A percentile compares a stretch with the other conserved stretches of the same genome.
phyloP scores from a whole-genome alignment of 495 filamentous ascomycete species.

The Beverwykella pulmonaria region DNA sequence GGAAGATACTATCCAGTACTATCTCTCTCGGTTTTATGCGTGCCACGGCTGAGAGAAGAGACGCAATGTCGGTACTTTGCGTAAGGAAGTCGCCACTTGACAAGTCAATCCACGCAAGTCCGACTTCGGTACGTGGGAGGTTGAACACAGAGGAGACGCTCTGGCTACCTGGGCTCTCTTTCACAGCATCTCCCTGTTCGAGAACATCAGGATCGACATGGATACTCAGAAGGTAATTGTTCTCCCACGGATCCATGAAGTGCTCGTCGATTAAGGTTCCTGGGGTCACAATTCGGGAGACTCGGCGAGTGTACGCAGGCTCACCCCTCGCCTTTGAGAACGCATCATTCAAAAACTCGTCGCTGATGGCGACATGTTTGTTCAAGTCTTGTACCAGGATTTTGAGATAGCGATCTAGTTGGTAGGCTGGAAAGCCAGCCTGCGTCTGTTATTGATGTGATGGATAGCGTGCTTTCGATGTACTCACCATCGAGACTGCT shows the following conservation, averaged over 20 bases:
- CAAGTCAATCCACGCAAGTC: slow-evolving; percentile 91
- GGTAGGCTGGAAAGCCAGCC: slow-evolving; percentile 92
- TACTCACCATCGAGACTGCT: slow-evolving; percentile 73
- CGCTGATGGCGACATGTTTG: slow-evolving; percentile 88
- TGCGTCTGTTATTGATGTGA: slow-evolving; percentile 39
- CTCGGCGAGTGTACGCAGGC: slow-evolving; percentile 77
- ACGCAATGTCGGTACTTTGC: slow-evolving; percentile 71
- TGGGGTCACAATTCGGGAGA: slow-evolving; percentile 86
- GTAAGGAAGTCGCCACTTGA: slow-evolving; percentile 94
- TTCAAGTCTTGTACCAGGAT: slow-evolving; percentile 87
- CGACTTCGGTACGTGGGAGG: slow-evolving; percentile 55
- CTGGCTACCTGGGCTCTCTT: slow-evolving; percentile 44
- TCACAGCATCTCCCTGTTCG: slow-evolving; percentile 18
- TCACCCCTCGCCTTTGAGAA: slow-evolving; percentile 71
- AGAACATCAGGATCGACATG: slow-evolving; percentile 53
- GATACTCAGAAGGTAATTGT: slow-evolving; percentile 86
- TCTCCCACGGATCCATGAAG: slow-evolving; percentile 88
- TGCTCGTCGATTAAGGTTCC: slow-evolving; percentile 97
- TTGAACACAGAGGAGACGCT: slow-evolving; percentile 32
- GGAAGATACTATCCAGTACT: slow-evolving; percentile 60
- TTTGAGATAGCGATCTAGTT: slow-evolving; percentile 89
- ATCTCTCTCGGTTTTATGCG: slow-evolving; percentile 85
- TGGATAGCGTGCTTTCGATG: slow-evolving; percentile 5
- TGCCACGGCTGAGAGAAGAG: slow-evolving; percentile 75
- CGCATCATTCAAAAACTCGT: slow-evolving; percentile 78